Conservation (phyloP, 2,329 filamentous ascomycete species). For the Botrytis fragariae region DNA sequence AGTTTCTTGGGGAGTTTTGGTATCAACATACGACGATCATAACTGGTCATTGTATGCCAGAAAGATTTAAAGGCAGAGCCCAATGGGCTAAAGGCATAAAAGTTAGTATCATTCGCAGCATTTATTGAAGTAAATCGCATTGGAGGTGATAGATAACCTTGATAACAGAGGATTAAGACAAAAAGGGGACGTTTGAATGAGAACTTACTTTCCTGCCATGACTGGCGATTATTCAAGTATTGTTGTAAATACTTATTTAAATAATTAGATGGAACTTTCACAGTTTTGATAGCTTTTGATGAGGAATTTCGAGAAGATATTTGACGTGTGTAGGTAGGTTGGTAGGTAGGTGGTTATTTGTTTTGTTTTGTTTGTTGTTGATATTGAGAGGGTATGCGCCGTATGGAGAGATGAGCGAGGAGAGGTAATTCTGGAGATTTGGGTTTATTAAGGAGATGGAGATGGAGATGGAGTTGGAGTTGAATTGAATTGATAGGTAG, state of each 20-base stretch:
- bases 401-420: not conserved
- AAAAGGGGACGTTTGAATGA: not conserved
- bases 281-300: not conserved
- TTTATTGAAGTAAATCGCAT: not conserved
- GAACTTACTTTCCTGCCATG: constrained; percentile 19
- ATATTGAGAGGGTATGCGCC: not conserved
- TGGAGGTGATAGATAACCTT: not conserved
- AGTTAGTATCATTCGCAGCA: not conserved
- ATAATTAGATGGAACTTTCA: not conserved
- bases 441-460: not conserved
- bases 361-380: not conserved
- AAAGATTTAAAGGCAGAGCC: constrained; percentile 78
- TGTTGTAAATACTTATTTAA: not conserved
- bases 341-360: not conserved
- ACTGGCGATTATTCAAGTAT: constrained; percentile 11
- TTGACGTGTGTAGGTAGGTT: not conserved
- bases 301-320: not conserved
- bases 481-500: not conserved
- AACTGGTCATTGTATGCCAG: constrained; percentile 82
- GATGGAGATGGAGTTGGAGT: not conserved
- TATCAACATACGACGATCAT: constrained; percentile 60
- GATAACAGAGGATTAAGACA: not conserved
- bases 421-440: not conserved
- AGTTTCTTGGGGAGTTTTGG: not conserved
- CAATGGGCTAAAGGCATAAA: constrained; percentile 44